Percentiles rank a stretch among this genome's conserved stretches.
These are phyloP conservation scores for Penicillium robsamsonii DNA, from an alignment of 495 filamentous ascomycete genomes.

Conservation along the genomic window DNA sequence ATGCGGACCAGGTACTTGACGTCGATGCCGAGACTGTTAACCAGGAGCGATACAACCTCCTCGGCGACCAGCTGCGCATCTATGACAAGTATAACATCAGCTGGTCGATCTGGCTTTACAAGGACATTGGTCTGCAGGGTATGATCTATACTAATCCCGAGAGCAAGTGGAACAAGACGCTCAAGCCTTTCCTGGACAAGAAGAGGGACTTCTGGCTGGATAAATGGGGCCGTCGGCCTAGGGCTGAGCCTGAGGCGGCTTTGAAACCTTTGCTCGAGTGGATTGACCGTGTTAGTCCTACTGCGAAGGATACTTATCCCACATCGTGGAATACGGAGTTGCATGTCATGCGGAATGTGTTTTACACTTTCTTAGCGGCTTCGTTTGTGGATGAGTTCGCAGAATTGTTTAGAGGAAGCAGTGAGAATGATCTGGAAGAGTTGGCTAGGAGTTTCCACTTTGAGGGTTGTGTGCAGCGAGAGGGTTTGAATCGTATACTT, in stretches of 20 bases:
- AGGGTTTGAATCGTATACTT: constrained; percentile 56
- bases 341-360: constrained; percentile 51
- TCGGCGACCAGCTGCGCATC: constrained; percentile 56
- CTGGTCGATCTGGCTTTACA: constrained; percentile 67
- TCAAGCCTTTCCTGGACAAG: constrained; percentile 54
- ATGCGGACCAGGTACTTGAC: constrained; percentile 40
- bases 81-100: constrained; percentile 55
- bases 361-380: constrained; percentile 52
- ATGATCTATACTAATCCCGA: constrained; percentile 54
- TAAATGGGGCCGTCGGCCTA: constrained; percentile 52
- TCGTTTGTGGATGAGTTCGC: constrained; percentile 59
- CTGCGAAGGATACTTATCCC: constrained; percentile 51
- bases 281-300: constrained; percentile 41
- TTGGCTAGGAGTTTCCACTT: constrained; percentile 56
- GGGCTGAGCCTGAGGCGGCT: constrained; percentile 33
- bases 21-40: constrained; percentile 47
- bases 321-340: constrained; percentile 56
- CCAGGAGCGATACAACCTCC: constrained; percentile 49
- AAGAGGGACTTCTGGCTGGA: constrained; percentile 53
- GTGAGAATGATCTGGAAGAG: constrained; percentile 52
- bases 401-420: constrained; percentile 54
- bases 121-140: constrained; percentile 63
- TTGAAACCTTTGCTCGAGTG: constrained; percentile 41
- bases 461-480: constrained; percentile 55
- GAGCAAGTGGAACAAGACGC: constrained; percentile 49